Base-by-base conservation (phyloP, 2,329 filamentous ascomycete species). In the Fusarium sambucinum region DNA sequence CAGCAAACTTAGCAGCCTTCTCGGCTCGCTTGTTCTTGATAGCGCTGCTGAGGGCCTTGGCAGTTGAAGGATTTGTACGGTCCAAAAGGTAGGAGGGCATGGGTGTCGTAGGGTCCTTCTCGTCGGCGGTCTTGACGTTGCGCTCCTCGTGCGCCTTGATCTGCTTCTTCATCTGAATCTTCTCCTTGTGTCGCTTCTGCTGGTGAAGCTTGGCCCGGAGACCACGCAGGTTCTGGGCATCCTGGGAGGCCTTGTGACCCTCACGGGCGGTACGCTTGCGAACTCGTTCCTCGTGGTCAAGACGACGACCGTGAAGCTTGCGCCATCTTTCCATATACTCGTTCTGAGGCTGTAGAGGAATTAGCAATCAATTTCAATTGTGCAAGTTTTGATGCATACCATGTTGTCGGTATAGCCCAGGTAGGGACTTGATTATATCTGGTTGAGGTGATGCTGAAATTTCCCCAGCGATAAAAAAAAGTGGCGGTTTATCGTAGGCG, bases 1-100 rank as follows among this genome's bases (percentile, higher is more conserved):
- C 96, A 32, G 87, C 88, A 79, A 97, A 98, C 77, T 95, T 92
- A 51, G 96, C 96, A 9, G 94, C 93, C 86, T 97, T 97, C 80
- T 97, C 96, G 68, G 87, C 87, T 40, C 96, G 87, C 86, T 97
- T 97, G 80, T 97, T 93, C 87, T 98, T 99, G 83, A 97, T 97
- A 55, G 94, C 92, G 63, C 87, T 92, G 60, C 87, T 91, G 51
- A 97, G 84, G 0, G 91, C 91, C 81, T 97, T 88, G 56, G 86
- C 86, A 63, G 80, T 82, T 29, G 82, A 81, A 13, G 86, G 84
- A 77, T 88, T 81, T 51, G 77, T 84, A n/a, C 96, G 89, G 83
- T 99, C 96, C 68, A 99, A 90, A 78, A 99, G 87, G 81, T 98
- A 99, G 74, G 93, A 90, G 52, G 96, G 96, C 74, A 98, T 85